A percentile compares a stretch with the other conserved stretches of the same genome.
Evolutionary conservation across 2,329 filamentous ascomycete genomes (phyloP).

Genomic region (Ophiostoma triangulosporum): DNA sequence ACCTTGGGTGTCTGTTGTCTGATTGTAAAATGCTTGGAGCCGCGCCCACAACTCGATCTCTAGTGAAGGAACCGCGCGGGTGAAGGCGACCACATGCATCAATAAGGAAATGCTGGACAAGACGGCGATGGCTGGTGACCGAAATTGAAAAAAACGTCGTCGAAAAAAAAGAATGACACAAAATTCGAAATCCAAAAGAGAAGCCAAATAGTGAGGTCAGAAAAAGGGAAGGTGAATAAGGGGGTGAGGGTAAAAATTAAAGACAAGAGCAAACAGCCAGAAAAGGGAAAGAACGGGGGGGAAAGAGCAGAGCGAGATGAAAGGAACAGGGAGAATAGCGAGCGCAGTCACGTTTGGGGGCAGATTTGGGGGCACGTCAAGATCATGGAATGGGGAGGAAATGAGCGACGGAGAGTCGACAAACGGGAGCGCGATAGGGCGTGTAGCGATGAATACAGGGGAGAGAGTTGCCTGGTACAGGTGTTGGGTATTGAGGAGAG

Average conservation of each 20-base stretch:
- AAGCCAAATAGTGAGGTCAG: background rate
- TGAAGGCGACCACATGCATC: slow-evolving; percentile 14
- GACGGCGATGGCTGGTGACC: background rate
- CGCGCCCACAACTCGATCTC: slow-evolving; percentile 13
- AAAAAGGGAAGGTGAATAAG: background rate
- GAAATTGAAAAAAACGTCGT: background rate
- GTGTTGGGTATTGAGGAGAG: background rate
- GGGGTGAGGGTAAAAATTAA: slow-evolving; percentile 3
- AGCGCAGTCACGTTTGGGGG: slow-evolving; percentile 1
- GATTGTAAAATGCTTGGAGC: slow-evolving; percentile 8
- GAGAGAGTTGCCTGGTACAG: background rate
- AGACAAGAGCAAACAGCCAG: slow-evolving; percentile 3
- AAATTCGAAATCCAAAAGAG: background rate
- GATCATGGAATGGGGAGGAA: slow-evolving; percentile 8
- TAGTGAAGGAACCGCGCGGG: slow-evolving; percentile 12
- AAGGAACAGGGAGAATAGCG: background rate
- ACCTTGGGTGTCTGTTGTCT: slow-evolving; percentile 4
- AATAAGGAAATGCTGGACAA: background rate
- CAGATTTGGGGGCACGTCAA: slow-evolving; percentile 10
- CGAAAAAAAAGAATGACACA: background rate
- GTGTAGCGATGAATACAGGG: background rate
- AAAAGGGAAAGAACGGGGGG: background rate
- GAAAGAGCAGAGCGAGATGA: background rate
- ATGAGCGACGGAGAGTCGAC: background rate
- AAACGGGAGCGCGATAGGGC: background rate